Evolutionary conservation across 192 early-diverging fungal genomes (phyloP), one percentile per base, ranked within the genome.

Genomic region (Gamsiella multidivaricata): DNA sequence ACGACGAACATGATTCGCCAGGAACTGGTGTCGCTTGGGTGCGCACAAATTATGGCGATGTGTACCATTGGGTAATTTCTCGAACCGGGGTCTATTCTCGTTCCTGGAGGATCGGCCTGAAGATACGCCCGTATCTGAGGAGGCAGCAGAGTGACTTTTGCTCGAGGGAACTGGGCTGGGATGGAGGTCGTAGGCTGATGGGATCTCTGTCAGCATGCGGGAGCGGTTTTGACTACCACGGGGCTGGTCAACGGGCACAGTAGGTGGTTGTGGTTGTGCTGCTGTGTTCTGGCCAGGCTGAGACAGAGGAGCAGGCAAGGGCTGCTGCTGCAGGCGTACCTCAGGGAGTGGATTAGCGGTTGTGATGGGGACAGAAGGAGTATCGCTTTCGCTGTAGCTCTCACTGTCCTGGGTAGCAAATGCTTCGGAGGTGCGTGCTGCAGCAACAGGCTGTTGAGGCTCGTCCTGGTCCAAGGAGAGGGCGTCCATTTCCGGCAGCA

Each of bases 21-120:
- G 49, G 25, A 69, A 69, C 34, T 69, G 74, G 11, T 78, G 60
- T 29, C 74, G 43, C 46, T 78, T 78, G 3, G 74, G 74, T 1
- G 74, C 74, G 0, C 53, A 69, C 3, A 78, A 50, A 32, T 64
- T 29, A 31, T 78, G 74, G 3, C 39, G 59, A 46, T 78, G 74
- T 11, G 45, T 23, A n/a, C 74, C 74, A 41, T 78, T 43, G 4
- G 74, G 61, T 0, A 78, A 26, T 28, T 45, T 43, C 33, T 78
- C 74, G 43, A 78, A 69, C 34, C 74, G 74, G 29, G 62, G 34
- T 23, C 64, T 63, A 20, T 36, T 49, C 33, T 78, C 74, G 23
- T 41, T 23, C 23, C n/a, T 9, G 2, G 54, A 57, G 5, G 60
- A 68, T 17, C 31, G 65, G 12, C 25, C 56, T 20, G 57, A 51